Base-by-base conservation (phyloP, 768 basidiomycete species). In the Termitomyces sp. region DNA sequence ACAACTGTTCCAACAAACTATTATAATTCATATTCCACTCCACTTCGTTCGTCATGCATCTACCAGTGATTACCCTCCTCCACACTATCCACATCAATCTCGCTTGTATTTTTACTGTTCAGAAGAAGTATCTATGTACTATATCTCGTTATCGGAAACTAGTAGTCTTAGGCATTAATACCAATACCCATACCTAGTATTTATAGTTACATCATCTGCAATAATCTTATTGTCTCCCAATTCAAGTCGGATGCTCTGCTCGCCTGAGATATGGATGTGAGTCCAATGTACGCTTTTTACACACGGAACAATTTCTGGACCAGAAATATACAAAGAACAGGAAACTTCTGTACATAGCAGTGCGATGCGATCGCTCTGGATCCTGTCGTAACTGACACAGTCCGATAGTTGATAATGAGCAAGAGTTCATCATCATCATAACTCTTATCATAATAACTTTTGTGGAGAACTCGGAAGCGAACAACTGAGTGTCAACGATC, bases 21-120 rank as follows among this genome's bases (percentile, higher is more conserved):
- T n/a, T n/a, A n/a, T n/a, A 42, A 31, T 19, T 21, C n/a, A 27
- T 16, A 53, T 19, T 42, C 17, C 4, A 6, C 12, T 35, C 21
- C 16, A 1, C 46, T 21, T 9, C 19, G 34, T 19, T 23, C 34
- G 19, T 17, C 17, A 21, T 23, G 42, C 21, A 43, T 25, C 35
- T 25, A 16, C 5, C n/a, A n/a, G n/a, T n/a, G n/a, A n/a, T 17
- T 21, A 10, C 4, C 9, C 32, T 19, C 12, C 21, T 6, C 42
- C 23, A 21, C 12, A 16, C 23, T 17, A 37, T 4, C 17, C 14
- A 4, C 49, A 38, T 31, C 7, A 21, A 53, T 43, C n/a, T 16
- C 31, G 31, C 14, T 23, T 54, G 53, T 54, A 54, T 54, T 54
- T 54, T 35, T 54, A 54, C 23, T 35, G n/a, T 25, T 50, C n/a